Percentiles rank a stretch among this genome's conserved stretches.
Evolutionary conservation across 148 eudicot species (phyloP).

Genomic region (Camellia lanceoleosa): DNA sequence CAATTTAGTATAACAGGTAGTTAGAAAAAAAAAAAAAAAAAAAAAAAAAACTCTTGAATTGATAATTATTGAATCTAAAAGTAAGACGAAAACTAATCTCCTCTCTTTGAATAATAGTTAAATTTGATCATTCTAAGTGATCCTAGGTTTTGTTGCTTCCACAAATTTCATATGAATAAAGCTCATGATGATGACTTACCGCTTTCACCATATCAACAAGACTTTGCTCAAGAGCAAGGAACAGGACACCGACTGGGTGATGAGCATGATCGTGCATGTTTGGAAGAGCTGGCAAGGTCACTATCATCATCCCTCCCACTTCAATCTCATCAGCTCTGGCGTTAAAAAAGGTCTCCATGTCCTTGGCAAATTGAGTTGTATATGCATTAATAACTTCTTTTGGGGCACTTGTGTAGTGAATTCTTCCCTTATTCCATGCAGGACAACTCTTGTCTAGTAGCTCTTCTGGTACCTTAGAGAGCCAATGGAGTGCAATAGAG

Average conservation of each 20-base stretch:
- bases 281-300: background rate
- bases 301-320: constrained; percentile 10
- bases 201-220: constrained; percentile 13
- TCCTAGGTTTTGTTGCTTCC: too few relatives aligned
- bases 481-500: constrained; percentile 13
- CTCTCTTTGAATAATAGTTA: too few relatives aligned
- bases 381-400: constrained; percentile 8
- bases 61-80: background rate
- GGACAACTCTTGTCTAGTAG: constrained; percentile 3
- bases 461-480: constrained; percentile 11
- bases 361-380: background rate
- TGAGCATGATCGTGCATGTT: constrained; percentile 5
- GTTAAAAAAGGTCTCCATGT: constrained; percentile 11
- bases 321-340: constrained; percentile 8
- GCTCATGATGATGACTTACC: background rate
- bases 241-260: background rate
- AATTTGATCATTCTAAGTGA: too few relatives aligned
- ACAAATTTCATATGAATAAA: too few relatives aligned
- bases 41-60: background rate
- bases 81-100: background rate
- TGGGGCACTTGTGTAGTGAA: constrained; percentile 8
- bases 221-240: background rate
- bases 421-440: constrained; percentile 11
- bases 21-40: background rate
- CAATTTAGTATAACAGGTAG: background rate